phyloP scores from a whole-genome alignment of 2,329 filamentous ascomycete species.

The Bipolaris gigantea region DNA sequence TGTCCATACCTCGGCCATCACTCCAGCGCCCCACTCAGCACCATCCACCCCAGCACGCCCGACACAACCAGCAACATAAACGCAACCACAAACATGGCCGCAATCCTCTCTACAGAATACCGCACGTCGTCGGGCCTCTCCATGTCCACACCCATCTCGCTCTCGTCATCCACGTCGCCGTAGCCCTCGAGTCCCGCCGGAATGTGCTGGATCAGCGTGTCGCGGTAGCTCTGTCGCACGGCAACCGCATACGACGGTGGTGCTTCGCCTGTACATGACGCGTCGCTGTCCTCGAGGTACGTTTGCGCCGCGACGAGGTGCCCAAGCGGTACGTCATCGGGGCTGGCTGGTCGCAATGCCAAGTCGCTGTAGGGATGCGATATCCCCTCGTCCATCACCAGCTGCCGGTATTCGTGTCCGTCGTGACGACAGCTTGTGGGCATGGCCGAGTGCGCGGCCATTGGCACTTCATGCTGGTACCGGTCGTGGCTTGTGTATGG shows the following conservation, averaged over 20 bases:
- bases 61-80: constrained; percentile 26
- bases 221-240: constrained; percentile 30
- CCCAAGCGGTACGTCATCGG: constrained; percentile 35
- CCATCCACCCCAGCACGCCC: constrained; percentile 23
- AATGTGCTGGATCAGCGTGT: constrained; percentile 32
- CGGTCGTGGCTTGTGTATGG: background rate
- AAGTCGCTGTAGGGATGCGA: constrained; percentile 11
- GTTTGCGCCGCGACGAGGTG: constrained; percentile 21
- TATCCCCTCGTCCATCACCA: background rate
- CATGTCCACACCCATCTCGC: constrained; percentile 13
- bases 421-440: constrained; percentile 17
- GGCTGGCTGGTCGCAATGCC: background rate
- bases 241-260: constrained; percentile 33
- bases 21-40: constrained; percentile 6
- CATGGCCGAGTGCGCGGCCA: background rate
- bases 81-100: constrained; percentile 30
- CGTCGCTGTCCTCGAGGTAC: background rate
- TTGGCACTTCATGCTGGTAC: background rate
- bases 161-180: constrained; percentile 14
- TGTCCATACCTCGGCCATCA: background rate
- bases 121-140: constrained; percentile 25
- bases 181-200: background rate
- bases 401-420: constrained; percentile 20
- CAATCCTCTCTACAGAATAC: constrained; percentile 28
- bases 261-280: constrained; percentile 27